Evolutionary conservation across 768 basidiomycete species (phyloP), one percentile per base, ranked within the genome.

Genomic region (Cyclocybe cylindracea): DNA sequence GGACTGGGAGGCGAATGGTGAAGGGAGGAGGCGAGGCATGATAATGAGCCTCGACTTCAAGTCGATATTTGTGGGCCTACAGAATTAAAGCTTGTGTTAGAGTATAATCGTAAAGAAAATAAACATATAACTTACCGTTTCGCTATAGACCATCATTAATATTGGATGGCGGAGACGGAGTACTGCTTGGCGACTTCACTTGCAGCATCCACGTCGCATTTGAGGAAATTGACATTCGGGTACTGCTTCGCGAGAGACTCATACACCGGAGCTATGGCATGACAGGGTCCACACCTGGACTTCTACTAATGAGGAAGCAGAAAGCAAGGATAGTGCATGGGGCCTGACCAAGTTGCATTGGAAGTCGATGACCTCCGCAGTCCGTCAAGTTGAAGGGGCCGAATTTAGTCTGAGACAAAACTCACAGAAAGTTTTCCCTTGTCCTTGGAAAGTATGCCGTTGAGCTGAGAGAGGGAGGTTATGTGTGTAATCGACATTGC

Each of bases 281-380:
- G 89, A 64, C 91, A 94, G 34, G 91, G 91, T 1, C 87, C 85
- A 77, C 91, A 93, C 91, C 90, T 91, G 57, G 31, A n/a, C 7
- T 14, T 48, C 14, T n/a, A 41, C 41, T 42, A 32, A 35, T 7
- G 10, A 16, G 4, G 8, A 24, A 34, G 44, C 41, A 39, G 42
- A 24, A 10, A 44, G 54, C 34, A 37, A 39, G 33, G 34, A 29
- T 31, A 41, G 14, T 31, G 33, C 32, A 41, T 51, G 4, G 34
- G n/a, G 58, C 70, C 24, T 57, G 57, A 89, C 91, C 91, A 93
- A 54, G 85, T 80, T 49, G 91, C 91, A 66, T n/a, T 91, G 88
- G 62, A 93, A 93, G 69, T 93, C 91, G 54, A 93, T 89, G 53
- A 93, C 85, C 89, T 90, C 48, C 7, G 39, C 41, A 48, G 31